phyloP scores from a whole-genome alignment of 768 basidiomycete genomes.

The Hypholoma fasciculare region DNA sequence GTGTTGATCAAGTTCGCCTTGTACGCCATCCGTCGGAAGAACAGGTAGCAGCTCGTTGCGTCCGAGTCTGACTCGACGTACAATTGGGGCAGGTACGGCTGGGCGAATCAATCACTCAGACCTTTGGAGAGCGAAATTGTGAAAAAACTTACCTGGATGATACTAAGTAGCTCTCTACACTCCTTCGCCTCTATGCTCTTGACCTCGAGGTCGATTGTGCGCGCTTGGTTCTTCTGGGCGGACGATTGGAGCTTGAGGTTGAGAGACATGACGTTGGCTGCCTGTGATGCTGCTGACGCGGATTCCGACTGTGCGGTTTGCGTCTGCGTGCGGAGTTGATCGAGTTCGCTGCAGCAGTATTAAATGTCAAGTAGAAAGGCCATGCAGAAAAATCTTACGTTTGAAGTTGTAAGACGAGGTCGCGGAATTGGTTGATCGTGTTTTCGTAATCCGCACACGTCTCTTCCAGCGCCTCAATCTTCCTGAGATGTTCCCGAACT shows the following conservation, averaged over 20 bases:
- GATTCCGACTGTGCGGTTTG: slow-evolving; percentile 84
- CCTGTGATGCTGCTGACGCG: slow-evolving; percentile 80
- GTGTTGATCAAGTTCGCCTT: slow-evolving; percentile 88
- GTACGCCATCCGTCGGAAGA: slow-evolving; percentile 86
- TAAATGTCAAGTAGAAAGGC: not conserved
- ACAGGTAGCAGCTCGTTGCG: slow-evolving; percentile 85
- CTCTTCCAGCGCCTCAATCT: slow-evolving; percentile 73
- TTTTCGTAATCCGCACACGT: slow-evolving; percentile 80
- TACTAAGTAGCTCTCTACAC: slow-evolving; percentile 73
- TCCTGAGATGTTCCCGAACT: slow-evolving; percentile 64
- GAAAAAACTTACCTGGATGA: slow-evolving; percentile 65
- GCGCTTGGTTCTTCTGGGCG: slow-evolving; percentile 87
- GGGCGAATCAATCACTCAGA: slow-evolving; percentile 2
- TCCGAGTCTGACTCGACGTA: slow-evolving; percentile 90
- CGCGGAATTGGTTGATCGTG: slow-evolving; percentile 91
- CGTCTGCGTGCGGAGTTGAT: slow-evolving; percentile 78
- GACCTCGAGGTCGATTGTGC: slow-evolving; percentile 87
- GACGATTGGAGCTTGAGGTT: slow-evolving; percentile 94
- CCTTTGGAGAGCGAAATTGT: not conserved
- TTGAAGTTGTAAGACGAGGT: slow-evolving; percentile 84
- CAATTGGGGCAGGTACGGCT: slow-evolving; percentile 90
- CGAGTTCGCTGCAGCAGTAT: slow-evolving; percentile 69
- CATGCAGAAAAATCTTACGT: slow-evolving; percentile 40
- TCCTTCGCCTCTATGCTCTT: slow-evolving; percentile 84
- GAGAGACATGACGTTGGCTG: slow-evolving; percentile 90